Conservation (phyloP, 352 stramenopile genomes). For the Pseudoperonospora humuli region DNA sequence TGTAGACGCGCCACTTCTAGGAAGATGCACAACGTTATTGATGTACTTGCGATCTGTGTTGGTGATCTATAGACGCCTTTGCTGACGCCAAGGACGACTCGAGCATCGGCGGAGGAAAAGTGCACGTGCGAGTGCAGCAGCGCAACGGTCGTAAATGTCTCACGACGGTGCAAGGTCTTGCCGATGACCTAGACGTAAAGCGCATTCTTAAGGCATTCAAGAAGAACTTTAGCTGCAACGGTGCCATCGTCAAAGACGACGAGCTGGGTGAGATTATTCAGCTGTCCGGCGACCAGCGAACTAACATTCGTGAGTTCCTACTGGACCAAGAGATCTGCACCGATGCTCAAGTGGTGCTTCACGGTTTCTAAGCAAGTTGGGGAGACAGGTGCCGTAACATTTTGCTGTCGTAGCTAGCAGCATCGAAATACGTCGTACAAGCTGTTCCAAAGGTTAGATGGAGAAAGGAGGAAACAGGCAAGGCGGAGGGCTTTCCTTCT, state of each 20-base stretch:
- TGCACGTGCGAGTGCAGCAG: conserved; percentile 99
- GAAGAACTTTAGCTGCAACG: conserved; percentile 99
- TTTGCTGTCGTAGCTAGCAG: conserved; percentile 10
- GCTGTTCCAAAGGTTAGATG: conserved; percentile 17
- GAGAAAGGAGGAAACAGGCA: conserved; percentile 1
- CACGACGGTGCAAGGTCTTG: conserved; percentile 97
- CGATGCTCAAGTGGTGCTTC: conserved; percentile 92
- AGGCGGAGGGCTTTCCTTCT: conserved; percentile 3
- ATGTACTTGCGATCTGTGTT: conserved; percentile 5
- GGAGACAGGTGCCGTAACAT: background rate
- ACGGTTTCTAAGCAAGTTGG: conserved; percentile 91
- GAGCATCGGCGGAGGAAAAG: conserved; percentile 77
- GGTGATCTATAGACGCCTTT: conserved; percentile 62
- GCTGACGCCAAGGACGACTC: conserved; percentile 85
- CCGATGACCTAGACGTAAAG: conserved; percentile 98
- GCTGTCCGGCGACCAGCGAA: conserved; percentile 97
- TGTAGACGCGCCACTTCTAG: background rate
- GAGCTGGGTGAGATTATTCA: conserved; percentile 98
- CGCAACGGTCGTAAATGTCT: conserved; percentile 99
- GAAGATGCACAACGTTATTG: conserved; percentile 1
- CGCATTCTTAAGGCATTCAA: conserved; percentile 99
- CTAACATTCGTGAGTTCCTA: conserved; percentile 98
- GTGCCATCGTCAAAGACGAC: conserved; percentile 97
- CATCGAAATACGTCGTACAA: conserved; percentile 1
- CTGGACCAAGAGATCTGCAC: conserved; percentile 98